Percentiles rank a stretch among this genome's conserved stretches.
Conservation (phyloP, 371 early-diverging fungal species). For the Mucor saturninus region DNA sequence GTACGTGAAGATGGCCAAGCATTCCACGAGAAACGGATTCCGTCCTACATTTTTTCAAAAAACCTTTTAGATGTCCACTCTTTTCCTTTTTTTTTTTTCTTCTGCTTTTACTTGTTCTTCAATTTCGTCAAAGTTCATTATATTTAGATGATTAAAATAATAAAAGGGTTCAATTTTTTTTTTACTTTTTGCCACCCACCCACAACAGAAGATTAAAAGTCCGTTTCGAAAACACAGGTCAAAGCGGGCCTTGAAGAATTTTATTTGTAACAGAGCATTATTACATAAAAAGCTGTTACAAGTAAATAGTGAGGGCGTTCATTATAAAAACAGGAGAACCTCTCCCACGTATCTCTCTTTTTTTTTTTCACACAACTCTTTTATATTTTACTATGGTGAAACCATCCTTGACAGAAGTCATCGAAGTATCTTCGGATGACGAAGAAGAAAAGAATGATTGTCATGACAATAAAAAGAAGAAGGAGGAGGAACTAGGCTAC, state of each 20-base stretch:
- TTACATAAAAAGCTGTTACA: too few species aligned
- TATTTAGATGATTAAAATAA: background rate
- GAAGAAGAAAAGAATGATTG: too few species aligned
- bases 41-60: constrained; percentile 58
- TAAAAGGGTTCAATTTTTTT: background rate
- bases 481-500: too few species aligned
- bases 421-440: too few species aligned
- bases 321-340: too few species aligned
- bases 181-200: background rate
- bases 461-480: too few species aligned
- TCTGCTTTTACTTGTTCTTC: constrained; percentile 68
- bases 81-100: background rate
- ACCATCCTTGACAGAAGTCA: too few species aligned
- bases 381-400: background rate
- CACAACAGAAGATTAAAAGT: background rate
- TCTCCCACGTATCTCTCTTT: too few species aligned
- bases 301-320: too few species aligned
- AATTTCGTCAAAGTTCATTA: constrained; percentile 88
- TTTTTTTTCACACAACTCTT: too few species aligned
- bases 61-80: background rate
- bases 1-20: constrained; percentile 94
- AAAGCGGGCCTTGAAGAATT: background rate
- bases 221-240: background rate
- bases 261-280: background rate
- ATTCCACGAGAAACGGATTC: constrained; percentile 99